Evolutionary conservation across 1,139 yeast species (phyloP).

Genomic region (Meyerozyma sp.): DNA sequence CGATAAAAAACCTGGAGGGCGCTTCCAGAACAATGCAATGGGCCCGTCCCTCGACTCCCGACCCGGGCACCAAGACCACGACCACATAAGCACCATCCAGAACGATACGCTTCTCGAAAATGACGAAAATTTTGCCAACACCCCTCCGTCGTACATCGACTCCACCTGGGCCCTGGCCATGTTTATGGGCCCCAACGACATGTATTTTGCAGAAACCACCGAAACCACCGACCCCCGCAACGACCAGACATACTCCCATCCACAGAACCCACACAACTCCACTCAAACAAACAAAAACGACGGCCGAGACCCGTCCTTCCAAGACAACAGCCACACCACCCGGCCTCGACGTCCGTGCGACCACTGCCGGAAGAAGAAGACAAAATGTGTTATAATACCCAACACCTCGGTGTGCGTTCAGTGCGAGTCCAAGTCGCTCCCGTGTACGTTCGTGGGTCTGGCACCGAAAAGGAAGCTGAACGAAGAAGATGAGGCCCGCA

Average conservation of each 20-base stretch:
- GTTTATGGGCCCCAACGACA: constrained; percentile 31
- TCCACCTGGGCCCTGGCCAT: constrained; percentile 38
- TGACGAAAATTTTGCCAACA: constrained; percentile 6
- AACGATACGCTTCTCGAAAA: not conserved
- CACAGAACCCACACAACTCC: constrained; percentile 4
- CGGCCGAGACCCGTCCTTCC: not conserved
- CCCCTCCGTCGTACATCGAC: constrained; percentile 39
- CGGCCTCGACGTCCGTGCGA: constrained; percentile 51
- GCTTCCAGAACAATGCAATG: not conserved
- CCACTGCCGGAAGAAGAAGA: constrained; percentile 62
- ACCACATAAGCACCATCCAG: not conserved
- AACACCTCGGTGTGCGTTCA: constrained; percentile 56
- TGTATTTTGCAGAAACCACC: constrained; percentile 15
- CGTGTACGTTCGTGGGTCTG: constrained; percentile 48
- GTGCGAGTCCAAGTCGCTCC: constrained; percentile 63
- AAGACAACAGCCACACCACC: constrained; percentile 3
- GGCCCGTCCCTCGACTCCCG: not conserved
- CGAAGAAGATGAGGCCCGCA: constrained; percentile 15
- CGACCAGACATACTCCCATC: not conserved
- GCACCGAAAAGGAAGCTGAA: constrained; percentile 27
- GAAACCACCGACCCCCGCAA: constrained; percentile 4
- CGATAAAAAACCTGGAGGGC: not conserved
- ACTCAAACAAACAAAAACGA: not conserved
- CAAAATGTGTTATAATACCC: constrained; percentile 59
- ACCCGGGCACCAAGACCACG: not conserved